Evolutionary conservation across 345 rosid species (phyloP), one percentile per base, ranked within the genome.

Genomic region (Populus tremula): DNA sequence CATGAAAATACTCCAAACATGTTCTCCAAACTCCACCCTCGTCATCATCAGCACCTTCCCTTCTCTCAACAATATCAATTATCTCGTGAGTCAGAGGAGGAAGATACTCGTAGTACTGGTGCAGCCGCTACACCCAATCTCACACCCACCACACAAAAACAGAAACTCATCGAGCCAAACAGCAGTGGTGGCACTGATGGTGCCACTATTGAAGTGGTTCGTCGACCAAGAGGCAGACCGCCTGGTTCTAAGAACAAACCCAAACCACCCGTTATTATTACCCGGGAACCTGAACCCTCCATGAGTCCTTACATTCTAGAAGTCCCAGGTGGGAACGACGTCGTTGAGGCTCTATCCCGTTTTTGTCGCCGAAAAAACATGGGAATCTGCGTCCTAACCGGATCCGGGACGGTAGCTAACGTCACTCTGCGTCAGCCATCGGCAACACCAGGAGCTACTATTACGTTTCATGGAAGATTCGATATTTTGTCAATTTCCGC

Each of bases 301-400:
- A 93, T 95, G 93, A 88, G 91, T 62, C 99, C 99, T 45, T 93
- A 90, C 84, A 91, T 95, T 82, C 91, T 95, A 56, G 99, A 95
- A 84, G 83, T 95, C 31, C 89, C 91, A 0, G 81, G 89, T 0
- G 97, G 99, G 17, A 85, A 78, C 91, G 99, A 95, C 79, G 78
- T 93, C 73, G 91, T 91, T 0, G 90, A 90, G 38, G 86, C 89
- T 1, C 73, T 93, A 18, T 85, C 87, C 76, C 78, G 86, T 27
- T 95, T 95, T 80, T 95, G 93, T 84, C 89, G 88, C 61, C 90
- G 97, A 8, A 90, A 82, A 63, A 71, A 72, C 11, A 75, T 90
- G 66, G 94, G 93, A 1, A 84, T 95, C 18, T 90, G 97, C 56
- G 84, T 93, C 12, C 91, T 95, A 2, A 83, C 91, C 0, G 99